phyloP scores from a whole-genome alignment of 2,329 filamentous ascomycete genomes.

The Fusarium citri region DNA sequence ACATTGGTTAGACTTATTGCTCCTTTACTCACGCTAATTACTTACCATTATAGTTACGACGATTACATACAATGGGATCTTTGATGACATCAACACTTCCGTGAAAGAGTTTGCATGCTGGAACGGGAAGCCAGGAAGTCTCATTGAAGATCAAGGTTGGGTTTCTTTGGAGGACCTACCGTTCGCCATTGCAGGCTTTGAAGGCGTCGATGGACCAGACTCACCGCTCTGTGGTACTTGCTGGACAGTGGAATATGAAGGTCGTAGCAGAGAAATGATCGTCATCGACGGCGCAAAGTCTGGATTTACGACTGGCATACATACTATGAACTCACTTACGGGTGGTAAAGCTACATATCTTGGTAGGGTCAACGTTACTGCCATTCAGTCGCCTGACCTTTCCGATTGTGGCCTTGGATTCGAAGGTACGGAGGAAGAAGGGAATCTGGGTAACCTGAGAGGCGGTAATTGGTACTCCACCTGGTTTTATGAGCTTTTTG shows the following conservation, averaged over 20 bases:
- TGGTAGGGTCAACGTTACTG: neutral
- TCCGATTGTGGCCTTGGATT: neutral
- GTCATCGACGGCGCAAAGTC: neutral
- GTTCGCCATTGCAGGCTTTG: accelerated
- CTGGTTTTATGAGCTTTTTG: neutral
- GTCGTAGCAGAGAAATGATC: accelerated
- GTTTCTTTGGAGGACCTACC: accelerated
- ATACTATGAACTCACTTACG: accelerated
- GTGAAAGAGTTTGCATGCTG: neutral
- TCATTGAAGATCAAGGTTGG: neutral
- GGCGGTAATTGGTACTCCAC: neutral
- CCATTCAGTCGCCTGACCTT: neutral
- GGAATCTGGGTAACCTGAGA: neutral
- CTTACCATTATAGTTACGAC: neutral
- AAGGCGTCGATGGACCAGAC: neutral
- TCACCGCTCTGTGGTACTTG: neutral
- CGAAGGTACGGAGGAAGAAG: accelerated
- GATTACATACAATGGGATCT: neutral
- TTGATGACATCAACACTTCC: neutral
- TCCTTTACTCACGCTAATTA: accelerated
- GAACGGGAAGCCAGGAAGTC: neutral
- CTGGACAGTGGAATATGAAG: accelerated
- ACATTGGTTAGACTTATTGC: accelerated
- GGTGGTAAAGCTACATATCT: accelerated
- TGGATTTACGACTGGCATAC: accelerated